Evolutionary conservation across 768 basidiomycete species (phyloP), one percentile per base, ranked within the genome.

Genomic region (Lyophyllum atratum): DNA sequence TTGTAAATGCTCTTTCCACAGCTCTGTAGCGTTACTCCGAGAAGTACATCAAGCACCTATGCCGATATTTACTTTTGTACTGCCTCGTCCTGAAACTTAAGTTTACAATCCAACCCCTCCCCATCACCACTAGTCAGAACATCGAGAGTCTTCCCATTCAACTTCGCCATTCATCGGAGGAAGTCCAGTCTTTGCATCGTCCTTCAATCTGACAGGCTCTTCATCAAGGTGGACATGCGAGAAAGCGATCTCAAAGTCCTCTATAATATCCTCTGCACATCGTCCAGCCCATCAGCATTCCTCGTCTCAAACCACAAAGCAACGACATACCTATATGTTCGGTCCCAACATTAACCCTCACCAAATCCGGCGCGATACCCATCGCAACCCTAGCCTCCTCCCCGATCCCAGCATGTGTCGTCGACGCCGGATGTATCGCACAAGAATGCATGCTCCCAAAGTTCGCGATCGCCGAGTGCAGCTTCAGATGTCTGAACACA

Each of bases 401-500:
- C 1, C 70, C 72, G 28, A 87, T 68, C 67, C 86, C 85, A 43
- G 80, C 74, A 62, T 87, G 86, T 3, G 86, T 87, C 43, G 86
- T 86, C n/a, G 78, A 75, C 14, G 81, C 82, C 0, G 86, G 85
- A 52, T 85, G 82, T 31, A 87, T 85, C n/a, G 84, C 82, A 5
- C 87, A 72, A 11, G 81, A 84, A 68, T 86, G 85, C 22, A 81
- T 78, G 42, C 82, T 81, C 15, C 81, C 77, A 14, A 74, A 65
- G 43, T 76, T 77, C 11, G 72, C 74, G 15, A 76, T 64, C 47
- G 74, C 66, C 49, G 70, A 71, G 12, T 70, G 71, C 3, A 80
- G 69, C 56, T 71, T 66, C 50, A 81, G 70, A 17, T 67, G 65
- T 54, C 81, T 74, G 1, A 80, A 71, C 19, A 80, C 69, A 6